Evolutionary conservation across 192 early-diverging fungal genomes (phyloP).

Genomic region (Rhizophagus prolifer): DNA sequence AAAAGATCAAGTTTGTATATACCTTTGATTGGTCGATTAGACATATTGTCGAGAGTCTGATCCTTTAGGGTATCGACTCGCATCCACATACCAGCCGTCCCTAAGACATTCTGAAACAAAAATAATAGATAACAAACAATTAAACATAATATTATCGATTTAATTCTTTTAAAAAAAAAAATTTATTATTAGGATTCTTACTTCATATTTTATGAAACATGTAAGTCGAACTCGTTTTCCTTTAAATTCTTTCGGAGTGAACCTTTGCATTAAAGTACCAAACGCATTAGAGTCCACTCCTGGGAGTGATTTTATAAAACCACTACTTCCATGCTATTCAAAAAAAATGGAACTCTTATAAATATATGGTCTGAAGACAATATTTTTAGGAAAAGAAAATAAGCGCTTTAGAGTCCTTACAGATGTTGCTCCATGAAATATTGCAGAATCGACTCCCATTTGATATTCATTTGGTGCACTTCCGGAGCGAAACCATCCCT

Average conservation of each 20-base stretch:
- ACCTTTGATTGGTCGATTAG: background rate
- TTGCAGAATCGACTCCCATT: background rate
- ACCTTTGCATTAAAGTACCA: background rate
- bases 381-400: background rate
- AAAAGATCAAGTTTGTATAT: background rate
- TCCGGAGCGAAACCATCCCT: background rate
- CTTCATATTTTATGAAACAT: background rate
- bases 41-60: background rate
- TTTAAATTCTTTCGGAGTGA: background rate
- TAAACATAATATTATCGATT: background rate
- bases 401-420: background rate
- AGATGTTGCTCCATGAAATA: background rate
- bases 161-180: background rate
- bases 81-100: conserved; percentile 5
- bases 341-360: background rate
- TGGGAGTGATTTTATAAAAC: background rate
- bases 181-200: background rate
- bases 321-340: background rate
- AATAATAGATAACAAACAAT: background rate
- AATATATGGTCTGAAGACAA: background rate
- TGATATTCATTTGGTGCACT: background rate
- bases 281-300: background rate
- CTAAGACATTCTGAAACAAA: background rate
- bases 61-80: background rate
- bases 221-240: background rate